Base-by-base conservation (phyloP, 345 rosid species). In the Salix purpurea region DNA sequence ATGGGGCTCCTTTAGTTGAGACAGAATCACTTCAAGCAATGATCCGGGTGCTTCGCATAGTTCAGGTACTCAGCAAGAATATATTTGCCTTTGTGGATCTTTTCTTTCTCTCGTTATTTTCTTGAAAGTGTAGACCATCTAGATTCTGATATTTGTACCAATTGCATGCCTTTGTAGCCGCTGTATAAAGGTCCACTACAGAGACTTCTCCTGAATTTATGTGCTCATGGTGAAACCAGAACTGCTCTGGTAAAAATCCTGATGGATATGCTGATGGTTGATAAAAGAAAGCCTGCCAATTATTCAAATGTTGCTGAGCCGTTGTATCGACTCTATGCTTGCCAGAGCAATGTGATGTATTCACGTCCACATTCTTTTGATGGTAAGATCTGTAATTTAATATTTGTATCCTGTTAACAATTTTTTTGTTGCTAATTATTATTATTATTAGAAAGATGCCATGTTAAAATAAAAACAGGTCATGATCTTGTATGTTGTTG, bases 181-280 rank as follows among this genome's bases (percentile, higher is more conserved):
- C 87, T 95, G 23, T 93, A 91, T 76, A 95, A 91, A 87, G 99
- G 98, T 72, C 81, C 94, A 64, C 83, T 93, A 77, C 99, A 93
- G 87, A 90, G 93, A 87, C 99, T 95, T 81, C 87, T 95, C 65
- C 82, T 95, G 85, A 93, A 95, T 83, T 80, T 95, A 80, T 93
- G 99, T 88, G 89, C 97, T 70, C 98, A 95, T 82, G 83, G 88
- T 21, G 97, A 90, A 75, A 91, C 99, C 62, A 88, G 99, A 87
- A 83, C 85, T 61, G 82, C 87, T 78, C 78, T 95, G 75, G 94
- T 93, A 70, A 90, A 86, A 75, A 89, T 90, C 74, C 84, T 95
- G 85, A 90, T 93, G 92, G 96, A 89, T 70, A 90, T 93, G 94
- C 87, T 95, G 85, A 88, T 89, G 89, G 91, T 87, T 65, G 97